A percentile compares a stretch with the other conserved stretches of the same genome.
Evolutionary conservation across 169 alveolate species (phyloP).

Genomic region (Cryptosporidium andersoni): DNA sequence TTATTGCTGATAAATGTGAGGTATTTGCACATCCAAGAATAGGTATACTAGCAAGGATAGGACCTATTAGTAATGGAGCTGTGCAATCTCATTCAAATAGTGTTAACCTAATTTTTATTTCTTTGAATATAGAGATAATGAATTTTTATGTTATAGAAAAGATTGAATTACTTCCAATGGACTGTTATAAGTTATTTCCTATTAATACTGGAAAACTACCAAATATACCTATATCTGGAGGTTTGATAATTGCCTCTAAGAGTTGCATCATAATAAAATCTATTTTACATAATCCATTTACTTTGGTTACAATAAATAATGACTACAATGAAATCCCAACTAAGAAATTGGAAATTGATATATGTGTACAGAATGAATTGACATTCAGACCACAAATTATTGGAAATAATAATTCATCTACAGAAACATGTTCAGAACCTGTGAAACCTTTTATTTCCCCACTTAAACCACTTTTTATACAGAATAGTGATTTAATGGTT

Average conservation of each 20-base stretch:
- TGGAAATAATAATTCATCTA: conserved; percentile 11
- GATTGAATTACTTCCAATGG: conserved; percentile 58
- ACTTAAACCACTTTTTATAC: background rate
- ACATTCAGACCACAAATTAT: conserved; percentile 26
- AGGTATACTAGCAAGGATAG: conserved; percentile 38
- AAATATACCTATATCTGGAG: conserved; percentile 43
- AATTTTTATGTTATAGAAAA: conserved; percentile 43
- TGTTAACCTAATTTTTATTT: conserved; percentile 21
- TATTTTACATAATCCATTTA: conserved; percentile 42
- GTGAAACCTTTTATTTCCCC: background rate
- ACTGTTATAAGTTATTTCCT: conserved; percentile 30
- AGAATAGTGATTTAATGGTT: background rate
- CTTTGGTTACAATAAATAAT: conserved; percentile 36
- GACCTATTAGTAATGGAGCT: conserved; percentile 61
- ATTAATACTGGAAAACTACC: conserved; percentile 9
- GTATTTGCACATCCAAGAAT: conserved; percentile 40
- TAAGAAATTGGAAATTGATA: conserved; percentile 55
- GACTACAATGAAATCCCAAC: conserved; percentile 16
- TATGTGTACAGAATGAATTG: conserved; percentile 38
- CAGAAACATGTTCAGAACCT: background rate
- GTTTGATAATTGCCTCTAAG: conserved; percentile 12
- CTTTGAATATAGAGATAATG: conserved; percentile 33
- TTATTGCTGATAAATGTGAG: conserved; percentile 16
- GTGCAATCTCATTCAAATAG: conserved; percentile 59
- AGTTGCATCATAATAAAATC: conserved; percentile 26